A percentile compares a stretch with the other conserved stretches of the same genome.
phyloP scores from a whole-genome alignment of 108 stramenopile species.

The Cyclotella cryptica region DNA sequence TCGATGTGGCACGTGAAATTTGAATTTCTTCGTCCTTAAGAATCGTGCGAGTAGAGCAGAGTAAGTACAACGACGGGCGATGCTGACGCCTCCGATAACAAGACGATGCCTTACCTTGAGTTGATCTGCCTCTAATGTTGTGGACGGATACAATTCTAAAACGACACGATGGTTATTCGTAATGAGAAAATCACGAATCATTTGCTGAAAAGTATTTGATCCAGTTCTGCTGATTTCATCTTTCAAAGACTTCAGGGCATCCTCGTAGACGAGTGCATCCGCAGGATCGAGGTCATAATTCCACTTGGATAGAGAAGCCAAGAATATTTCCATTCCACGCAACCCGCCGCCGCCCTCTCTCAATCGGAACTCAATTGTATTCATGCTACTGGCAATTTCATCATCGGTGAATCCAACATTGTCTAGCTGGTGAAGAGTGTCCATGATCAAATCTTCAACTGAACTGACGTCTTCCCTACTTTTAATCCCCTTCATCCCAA shows the following conservation, averaged over 20 bases:
- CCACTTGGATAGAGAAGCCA: slow-evolving; percentile 81
- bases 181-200: slow-evolving; percentile 73
- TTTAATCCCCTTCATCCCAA: slow-evolving; percentile 84
- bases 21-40: slow-evolving; percentile 47
- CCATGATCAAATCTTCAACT: slow-evolving; percentile 65
- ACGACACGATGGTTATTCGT: slow-evolving; percentile 79
- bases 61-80: not conserved
- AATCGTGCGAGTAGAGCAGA: not conserved
- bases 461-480: slow-evolving; percentile 50
- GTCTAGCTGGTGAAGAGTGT: slow-evolving; percentile 64
- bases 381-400: slow-evolving; percentile 79
- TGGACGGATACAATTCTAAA: slow-evolving; percentile 77
- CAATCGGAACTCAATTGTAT: slow-evolving; percentile 84
- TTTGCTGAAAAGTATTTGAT: slow-evolving; percentile 65
- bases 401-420: slow-evolving; percentile 80
- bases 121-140: slow-evolving; percentile 56
- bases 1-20: slow-evolving; percentile 46
- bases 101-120: slow-evolving; percentile 30
- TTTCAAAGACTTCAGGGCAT: slow-evolving; percentile 76
- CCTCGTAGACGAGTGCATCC: slow-evolving; percentile 70
- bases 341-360: slow-evolving; percentile 82
- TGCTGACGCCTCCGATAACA: not conserved
- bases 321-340: slow-evolving; percentile 84
- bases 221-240: slow-evolving; percentile 68
- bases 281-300: slow-evolving; percentile 84